Percentiles rank a stretch among this genome's conserved stretches.
These are phyloP conservation scores for Skeletonema menzelii DNA, from an alignment of 108 stramenopile genomes.

Conservation along the genomic window DNA sequence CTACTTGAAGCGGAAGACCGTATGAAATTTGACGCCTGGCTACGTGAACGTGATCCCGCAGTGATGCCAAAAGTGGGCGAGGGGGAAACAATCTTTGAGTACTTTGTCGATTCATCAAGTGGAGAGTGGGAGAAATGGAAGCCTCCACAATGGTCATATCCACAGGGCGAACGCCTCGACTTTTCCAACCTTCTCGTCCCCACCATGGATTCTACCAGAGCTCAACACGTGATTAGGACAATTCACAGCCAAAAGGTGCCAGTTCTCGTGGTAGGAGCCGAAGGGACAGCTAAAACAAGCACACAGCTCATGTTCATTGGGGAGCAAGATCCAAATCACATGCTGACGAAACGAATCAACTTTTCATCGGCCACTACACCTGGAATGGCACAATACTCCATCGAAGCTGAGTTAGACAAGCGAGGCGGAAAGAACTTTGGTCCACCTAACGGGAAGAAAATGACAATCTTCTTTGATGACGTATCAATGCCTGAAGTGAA, in stretches of 20 bases:
- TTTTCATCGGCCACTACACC: slow-evolving; percentile 90
- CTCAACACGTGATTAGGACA: slow-evolving; percentile 64
- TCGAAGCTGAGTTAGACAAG: slow-evolving; percentile 91
- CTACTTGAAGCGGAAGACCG: slow-evolving; percentile 90
- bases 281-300: slow-evolving; percentile 92
- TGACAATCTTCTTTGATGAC: slow-evolving; percentile 94
- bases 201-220: slow-evolving; percentile 91
- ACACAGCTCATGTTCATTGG: slow-evolving; percentile 86
- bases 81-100: slow-evolving; percentile 81
- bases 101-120: slow-evolving; percentile 64
- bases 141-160: slow-evolving; percentile 81
- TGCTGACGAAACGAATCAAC: slow-evolving; percentile 83
- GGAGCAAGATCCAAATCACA: slow-evolving; percentile 64
- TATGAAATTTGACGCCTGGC: slow-evolving; percentile 74
- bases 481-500: slow-evolving; percentile 92
- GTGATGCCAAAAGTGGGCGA: slow-evolving; percentile 75
- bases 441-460: slow-evolving; percentile 88
- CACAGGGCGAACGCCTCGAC: slow-evolving; percentile 75
- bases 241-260: slow-evolving; percentile 74
- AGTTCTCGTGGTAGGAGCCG: slow-evolving; percentile 85
- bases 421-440: slow-evolving; percentile 91
- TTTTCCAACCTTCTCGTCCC: slow-evolving; percentile 91
- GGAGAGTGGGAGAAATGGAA: slow-evolving; percentile 70
- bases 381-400: slow-evolving; percentile 85
- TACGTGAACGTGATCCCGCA: slow-evolving; percentile 60